Percentiles rank a stretch among this genome's conserved stretches.
Evolutionary conservation across 257 asterid species (phyloP).

Genomic region (Nicotiana paniculata): DNA sequence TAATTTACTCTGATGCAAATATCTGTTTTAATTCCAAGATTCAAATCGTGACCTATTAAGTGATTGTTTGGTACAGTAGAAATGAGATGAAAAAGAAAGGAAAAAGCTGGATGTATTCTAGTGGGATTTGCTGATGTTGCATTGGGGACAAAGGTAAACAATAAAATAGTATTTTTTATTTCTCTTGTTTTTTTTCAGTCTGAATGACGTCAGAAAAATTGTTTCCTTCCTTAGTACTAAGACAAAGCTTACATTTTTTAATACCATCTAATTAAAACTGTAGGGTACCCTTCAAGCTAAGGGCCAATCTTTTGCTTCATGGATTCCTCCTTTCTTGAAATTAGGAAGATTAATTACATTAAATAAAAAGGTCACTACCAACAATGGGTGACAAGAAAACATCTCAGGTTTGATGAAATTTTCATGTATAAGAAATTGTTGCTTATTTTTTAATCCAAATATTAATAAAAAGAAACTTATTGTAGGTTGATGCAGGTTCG

Average conservation of each 20-base stretch:
- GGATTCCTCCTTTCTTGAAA: neutral
- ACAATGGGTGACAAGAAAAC: too few relatives aligned
- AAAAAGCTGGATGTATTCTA: neutral
- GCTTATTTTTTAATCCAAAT: too few relatives aligned
- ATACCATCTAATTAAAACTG: neutral
- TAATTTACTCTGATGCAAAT: too few relatives aligned
- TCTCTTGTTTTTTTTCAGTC: neutral
- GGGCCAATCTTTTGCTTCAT: neutral
- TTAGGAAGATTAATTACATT: neutral
- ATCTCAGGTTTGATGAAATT: too few relatives aligned
- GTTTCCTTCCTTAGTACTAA: too few relatives aligned
- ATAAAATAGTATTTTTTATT: neutral
- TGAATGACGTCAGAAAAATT: conserved; percentile 16
- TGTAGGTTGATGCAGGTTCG: too few relatives aligned
- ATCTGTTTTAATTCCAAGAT: too few relatives aligned
- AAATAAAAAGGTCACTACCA: too few relatives aligned
- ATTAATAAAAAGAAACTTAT: too few relatives aligned
- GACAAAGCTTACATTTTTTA: neutral
- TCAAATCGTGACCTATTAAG: neutral
- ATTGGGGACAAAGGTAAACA: neutral
- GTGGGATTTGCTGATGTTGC: conserved; percentile 4
- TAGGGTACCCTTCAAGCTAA: neutral
- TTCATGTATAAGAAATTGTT: too few relatives aligned
- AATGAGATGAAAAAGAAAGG: neutral
- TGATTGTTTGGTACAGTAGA: neutral